Evolutionary conservation across 306 rosid genomes (phyloP), one percentile per base, ranked within the genome.

Genomic region (Castanea sativa): DNA sequence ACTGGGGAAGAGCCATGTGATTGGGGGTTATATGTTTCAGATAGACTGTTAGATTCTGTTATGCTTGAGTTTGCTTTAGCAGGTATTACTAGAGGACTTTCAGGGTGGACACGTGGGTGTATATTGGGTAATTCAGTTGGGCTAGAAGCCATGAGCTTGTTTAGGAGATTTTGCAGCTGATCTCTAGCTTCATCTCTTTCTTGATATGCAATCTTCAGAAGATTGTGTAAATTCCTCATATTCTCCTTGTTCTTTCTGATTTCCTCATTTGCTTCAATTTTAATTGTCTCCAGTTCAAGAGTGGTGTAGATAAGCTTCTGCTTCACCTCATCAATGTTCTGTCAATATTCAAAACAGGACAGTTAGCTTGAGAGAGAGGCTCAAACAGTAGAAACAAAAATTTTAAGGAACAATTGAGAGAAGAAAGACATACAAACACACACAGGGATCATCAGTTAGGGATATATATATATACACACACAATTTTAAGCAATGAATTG

Each of bases 151-250:
- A 68, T 20, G 6, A 86, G 35, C 23, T 78, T 84, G 78, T 73
- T 84, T 68, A 77, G 11, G 8, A 86, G 69, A 20, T 79, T 89
- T 13, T 83, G 85, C 10, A 94, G 81, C 78, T 90, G 87, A 32
- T 78, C 68, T 72, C 78, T 89, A 1, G 94, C 93, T 76, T 92
- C 92, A 5, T 90, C 94, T 80, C 92, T 83, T 70, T 94, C 97
- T 73, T 85, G 68, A 68, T 49, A 60, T 5, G 92, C 87, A 61
- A 72, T 55, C 13, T 85, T 57, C 19, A 94, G 79, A 29, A 85
- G 85, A 41, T 77, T 73, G 3, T 85, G 27, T 16, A 91, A 60
- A 20, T 78, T 61, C 38, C 61, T 81, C 60, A 80, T 27, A 9
- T 76, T 81, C 83, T 85, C 91, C 35, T 81, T 82, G 53, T 68